Base-by-base conservation (phyloP, 2,329 filamentous ascomycete species). In the Diaporthe vexans region DNA sequence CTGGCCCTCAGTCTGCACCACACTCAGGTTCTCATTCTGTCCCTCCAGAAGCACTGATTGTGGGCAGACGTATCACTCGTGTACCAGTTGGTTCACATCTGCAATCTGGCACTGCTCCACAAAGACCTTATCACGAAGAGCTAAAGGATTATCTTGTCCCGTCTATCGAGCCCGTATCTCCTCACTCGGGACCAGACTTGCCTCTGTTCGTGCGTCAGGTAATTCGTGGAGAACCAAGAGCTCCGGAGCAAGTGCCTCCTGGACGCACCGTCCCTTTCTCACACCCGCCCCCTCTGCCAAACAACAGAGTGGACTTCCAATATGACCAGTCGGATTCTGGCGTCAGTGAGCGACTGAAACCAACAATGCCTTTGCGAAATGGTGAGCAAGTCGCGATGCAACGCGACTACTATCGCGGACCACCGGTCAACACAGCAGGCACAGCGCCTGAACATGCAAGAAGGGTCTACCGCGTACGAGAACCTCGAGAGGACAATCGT, bases 81-180 rank as follows among this genome's bases (percentile, higher is more conserved):
- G 76, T 43, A 65, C 75, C 58, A 68, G 72, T 67, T 72, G 76
- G 58, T 40, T 54, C 69, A 19, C 33, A 72, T 56, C 9, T 26
- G 35, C 73, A 54, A 19, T 58, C 56, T 52, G 33, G 43, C 33
- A 21, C 74, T 57, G 43, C 24, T 40, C 74, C 77, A 26, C 76
- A 77, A 57, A 78, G 79, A 24, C 78, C 77, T 63, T 79, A 78
- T 69, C 77, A 74, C 48, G 74, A 78, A 58, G 80, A 81, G 63
- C 80, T 80, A 37, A 83, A 85, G 76, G 87, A 89, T 52, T 82
- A 85, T 77, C 79, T 87, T 74, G 82, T 88, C 19, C 85, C 79
- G 11, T 89, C 86, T 9, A 85, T 88, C 76, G 87, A 88, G 76
- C 83, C 84, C 26, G 77, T 69, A 9, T 86, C 85, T 46, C 85